Percentiles rank a stretch among this genome's conserved stretches.
These are phyloP conservation scores for Phytophthora pluvialis DNA, from an alignment of 352 stramenopile species.

Conservation along the genomic window DNA sequence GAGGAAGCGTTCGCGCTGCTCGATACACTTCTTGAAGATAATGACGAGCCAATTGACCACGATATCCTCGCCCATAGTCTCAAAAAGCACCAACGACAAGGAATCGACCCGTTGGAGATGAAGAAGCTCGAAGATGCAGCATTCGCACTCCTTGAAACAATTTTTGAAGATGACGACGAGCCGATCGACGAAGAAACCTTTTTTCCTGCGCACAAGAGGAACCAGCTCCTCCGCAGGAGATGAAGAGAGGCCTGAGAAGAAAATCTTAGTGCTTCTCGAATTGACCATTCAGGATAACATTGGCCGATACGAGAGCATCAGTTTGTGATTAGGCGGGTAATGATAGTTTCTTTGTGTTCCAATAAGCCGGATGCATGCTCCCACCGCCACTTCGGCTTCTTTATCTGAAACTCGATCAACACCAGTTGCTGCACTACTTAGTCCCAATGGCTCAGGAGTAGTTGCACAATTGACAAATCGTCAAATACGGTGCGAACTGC, in stretches of 20 bases:
- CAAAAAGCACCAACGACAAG: background rate
- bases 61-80: background rate
- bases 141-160: slow-evolving; percentile 9
- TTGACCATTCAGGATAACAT: no score
- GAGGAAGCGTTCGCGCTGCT: slow-evolving; percentile 13
- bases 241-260: background rate
- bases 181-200: slow-evolving; percentile 5
- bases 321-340: no score
- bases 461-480: no score
- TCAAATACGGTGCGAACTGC: background rate
- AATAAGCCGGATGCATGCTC: no score
- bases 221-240: background rate
- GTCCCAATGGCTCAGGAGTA: no score
- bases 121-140: slow-evolving; percentile 9
- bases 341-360: no score
- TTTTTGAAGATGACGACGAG: slow-evolving; percentile 13
- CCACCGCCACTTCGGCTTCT: no score
- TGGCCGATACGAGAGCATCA: no score
- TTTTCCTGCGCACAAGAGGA: background rate
- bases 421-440: no score
- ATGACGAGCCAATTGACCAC: background rate
- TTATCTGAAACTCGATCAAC: background rate
- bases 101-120: background rate
- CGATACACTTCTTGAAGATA: background rate
- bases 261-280: slow-evolving; percentile 6